phyloP scores from a whole-genome alignment of 495 filamentous ascomycete genomes.

The Hyaloscypha hepaticicola region DNA sequence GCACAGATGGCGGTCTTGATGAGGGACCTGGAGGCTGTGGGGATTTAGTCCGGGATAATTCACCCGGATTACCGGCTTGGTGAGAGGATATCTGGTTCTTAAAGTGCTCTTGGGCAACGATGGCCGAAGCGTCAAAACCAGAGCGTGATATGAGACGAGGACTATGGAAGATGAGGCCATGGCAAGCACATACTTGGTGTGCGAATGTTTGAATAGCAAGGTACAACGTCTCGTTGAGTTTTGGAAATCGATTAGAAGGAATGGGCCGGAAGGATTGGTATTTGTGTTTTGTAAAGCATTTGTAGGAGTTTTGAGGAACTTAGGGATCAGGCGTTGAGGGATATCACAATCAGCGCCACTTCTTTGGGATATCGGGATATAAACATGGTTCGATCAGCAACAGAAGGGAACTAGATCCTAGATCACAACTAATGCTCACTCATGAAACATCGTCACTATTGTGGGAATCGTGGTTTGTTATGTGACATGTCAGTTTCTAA shows the following conservation, averaged over 20 bases:
- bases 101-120: background rate
- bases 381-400: background rate
- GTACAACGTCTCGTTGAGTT: background rate
- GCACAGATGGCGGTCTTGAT: conserved; percentile 86
- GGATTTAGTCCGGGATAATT: conserved; percentile 39
- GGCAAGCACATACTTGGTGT: background rate
- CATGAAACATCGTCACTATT: background rate
- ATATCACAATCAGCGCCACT: conserved; percentile 4
- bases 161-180: background rate
- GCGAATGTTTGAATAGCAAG: background rate
- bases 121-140: background rate
- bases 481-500: background rate
- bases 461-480: background rate
- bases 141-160: background rate
- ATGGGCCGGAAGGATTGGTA: background rate
- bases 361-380: background rate
- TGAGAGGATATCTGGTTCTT: background rate
- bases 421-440: background rate
- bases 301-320: background rate
- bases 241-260: background rate
- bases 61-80: background rate
- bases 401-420: background rate
- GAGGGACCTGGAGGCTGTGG: conserved; percentile 74
- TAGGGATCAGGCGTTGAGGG: background rate
- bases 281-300: background rate